Base-by-base conservation (phyloP, 805 yeast species). In the Metschnikowia lachancei region DNA sequence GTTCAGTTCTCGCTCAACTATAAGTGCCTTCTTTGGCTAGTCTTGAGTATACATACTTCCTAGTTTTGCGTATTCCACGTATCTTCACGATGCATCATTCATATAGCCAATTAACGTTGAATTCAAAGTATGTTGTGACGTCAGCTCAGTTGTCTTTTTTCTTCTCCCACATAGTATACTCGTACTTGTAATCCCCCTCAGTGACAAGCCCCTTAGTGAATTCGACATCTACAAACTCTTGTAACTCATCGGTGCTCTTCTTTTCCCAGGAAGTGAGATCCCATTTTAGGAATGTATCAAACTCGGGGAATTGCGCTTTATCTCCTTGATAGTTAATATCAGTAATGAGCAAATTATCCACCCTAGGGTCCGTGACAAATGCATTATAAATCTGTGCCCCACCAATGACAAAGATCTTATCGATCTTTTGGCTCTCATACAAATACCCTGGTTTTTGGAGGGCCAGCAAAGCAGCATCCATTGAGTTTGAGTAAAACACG, bases 361-460 rank as follows among this genome's bases (percentile, higher is more conserved):
- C 80, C 10, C 68, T 44, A 3, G 67, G 66, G 45, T 64, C 69
- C 1, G 61, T 50, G 12, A 82, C 58, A 12, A 82, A 73, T 33
- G 80, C 72, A 42, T 79, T 75, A 67, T 94, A 94, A 8, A 94
- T 72, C 61, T 91, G 91, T 0, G 91, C 94, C 0, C 99, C 99
- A 3, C 99, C 99, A 51, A 94, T 92, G 20, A 94, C 76, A 59
- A 82, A 94, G 1, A 94, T 74, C 39, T 79, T 78, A 41, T 81
- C 85, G 17, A 84, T 61, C 7, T 31, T 35, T 13, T 43, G 17
- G 38, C 40, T 41, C 3, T 34, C 54, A 12, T 42, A 32, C 3
- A 14, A 17, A 41, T 39, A 54, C 18, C 24, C 39, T 20, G 38
- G 32, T 1, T 58, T 51, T 51, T 38, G 50, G 20, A 24, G 80